A percentile compares a stretch with the other conserved stretches of the same genome.
Evolutionary conservation across 768 basidiomycete species (phyloP).

Genomic region (Lentinula sp.): DNA sequence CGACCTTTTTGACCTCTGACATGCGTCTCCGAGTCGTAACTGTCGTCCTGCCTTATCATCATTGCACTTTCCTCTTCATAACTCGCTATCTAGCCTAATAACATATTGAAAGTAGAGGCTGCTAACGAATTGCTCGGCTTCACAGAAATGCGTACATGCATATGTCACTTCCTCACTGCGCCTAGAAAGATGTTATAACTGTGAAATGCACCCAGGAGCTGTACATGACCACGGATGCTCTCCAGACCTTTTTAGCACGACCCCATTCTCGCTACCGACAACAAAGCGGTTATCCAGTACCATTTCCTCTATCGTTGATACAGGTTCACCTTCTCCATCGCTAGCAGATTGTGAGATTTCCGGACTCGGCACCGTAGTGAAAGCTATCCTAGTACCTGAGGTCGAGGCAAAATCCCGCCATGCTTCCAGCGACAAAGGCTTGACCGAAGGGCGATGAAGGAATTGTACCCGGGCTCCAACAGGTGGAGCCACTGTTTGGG

Average conservation of each 20-base stretch:
- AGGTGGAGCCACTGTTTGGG: slow-evolving; percentile 37
- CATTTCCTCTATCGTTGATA: slow-evolving; percentile 7
- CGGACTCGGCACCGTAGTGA: slow-evolving; percentile 13
- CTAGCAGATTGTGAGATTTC: slow-evolving; percentile 8
- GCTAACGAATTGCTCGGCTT: too few species aligned
- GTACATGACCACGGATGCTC: slow-evolving; percentile 35
- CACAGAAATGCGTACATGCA: too few species aligned
- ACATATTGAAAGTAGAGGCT: too few species aligned
- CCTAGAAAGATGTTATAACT: slow-evolving; percentile 13
- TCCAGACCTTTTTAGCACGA: slow-evolving; percentile 25
- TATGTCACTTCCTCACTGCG: too few species aligned
- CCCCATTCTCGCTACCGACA: slow-evolving; percentile 52
- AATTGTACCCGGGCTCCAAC: slow-evolving; percentile 40
- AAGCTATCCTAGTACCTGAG: slow-evolving; percentile 10
- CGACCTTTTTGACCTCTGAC: too few species aligned
- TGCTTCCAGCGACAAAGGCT: not conserved
- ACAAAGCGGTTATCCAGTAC: slow-evolving; percentile 29
- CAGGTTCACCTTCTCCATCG: slow-evolving; percentile 2
- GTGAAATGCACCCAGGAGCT: slow-evolving; percentile 26
- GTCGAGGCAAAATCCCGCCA: not conserved
- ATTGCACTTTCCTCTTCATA: too few species aligned
- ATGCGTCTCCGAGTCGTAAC: too few species aligned
- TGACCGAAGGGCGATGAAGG: slow-evolving; percentile 26
- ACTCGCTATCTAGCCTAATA: too few species aligned
- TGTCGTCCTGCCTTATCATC: too few species aligned